Conservation (phyloP, 2,329 filamentous ascomycete species). For the Catunica adiposa region DNA sequence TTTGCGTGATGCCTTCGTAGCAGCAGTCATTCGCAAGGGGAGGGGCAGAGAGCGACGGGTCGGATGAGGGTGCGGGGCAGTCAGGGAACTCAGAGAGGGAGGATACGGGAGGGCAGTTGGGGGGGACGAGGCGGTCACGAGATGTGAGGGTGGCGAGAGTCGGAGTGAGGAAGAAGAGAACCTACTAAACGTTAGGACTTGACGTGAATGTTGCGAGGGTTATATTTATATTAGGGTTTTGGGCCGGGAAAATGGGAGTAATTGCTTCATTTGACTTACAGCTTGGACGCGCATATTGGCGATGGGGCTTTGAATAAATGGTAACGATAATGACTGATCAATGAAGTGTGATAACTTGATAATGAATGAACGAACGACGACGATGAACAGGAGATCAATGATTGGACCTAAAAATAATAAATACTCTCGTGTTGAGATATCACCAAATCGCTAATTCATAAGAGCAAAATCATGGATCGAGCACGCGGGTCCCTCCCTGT, state of each 20-base stretch:
- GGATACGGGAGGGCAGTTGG: background rate
- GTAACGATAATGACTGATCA: background rate
- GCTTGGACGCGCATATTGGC: background rate
- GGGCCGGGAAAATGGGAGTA: too few relatives aligned
- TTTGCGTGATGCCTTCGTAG: constrained; percentile 4
- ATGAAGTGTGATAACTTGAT: background rate
- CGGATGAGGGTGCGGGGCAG: background rate
- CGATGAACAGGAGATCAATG: too few relatives aligned
- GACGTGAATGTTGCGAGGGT: background rate
- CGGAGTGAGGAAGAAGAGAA: background rate
- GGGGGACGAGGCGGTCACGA: background rate
- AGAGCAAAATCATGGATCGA: background rate
- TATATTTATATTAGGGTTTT: background rate
- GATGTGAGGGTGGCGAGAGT: background rate
- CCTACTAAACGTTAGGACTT: background rate
- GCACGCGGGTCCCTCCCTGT: background rate
- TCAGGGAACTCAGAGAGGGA: too few relatives aligned
- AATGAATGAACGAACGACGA: background rate
- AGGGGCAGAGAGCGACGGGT: background rate
- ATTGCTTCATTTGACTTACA: constrained; percentile 4
- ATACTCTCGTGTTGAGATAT: background rate
- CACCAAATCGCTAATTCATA: background rate
- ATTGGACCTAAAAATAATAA: background rate
- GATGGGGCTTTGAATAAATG: background rate
- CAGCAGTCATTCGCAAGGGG: constrained; percentile 7